These are phyloP conservation scores for Myrica gale DNA, from an alignment of 306 rosid species.

Conservation along the genomic window DNA sequence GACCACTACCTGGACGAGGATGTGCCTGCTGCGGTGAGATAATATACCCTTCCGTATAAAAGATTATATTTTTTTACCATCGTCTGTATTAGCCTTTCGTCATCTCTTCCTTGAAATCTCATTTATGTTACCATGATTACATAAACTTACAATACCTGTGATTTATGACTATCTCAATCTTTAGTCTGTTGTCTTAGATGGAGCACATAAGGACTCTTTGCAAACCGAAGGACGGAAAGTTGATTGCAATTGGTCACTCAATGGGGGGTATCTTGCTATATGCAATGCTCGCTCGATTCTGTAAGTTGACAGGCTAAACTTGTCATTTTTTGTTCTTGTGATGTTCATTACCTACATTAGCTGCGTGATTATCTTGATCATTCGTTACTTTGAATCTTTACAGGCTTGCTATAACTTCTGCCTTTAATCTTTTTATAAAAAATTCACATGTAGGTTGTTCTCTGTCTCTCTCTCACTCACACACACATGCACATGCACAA, in stretches of 20 bases:
- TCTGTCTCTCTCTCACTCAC: conserved; percentile 2
- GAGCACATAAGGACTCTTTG: conserved; percentile 69
- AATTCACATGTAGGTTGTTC: background rate
- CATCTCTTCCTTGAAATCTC: conserved; percentile 11
- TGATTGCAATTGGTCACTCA: conserved; percentile 87
- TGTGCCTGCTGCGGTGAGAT: conserved; percentile 84
- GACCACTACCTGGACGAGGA: conserved; percentile 87
- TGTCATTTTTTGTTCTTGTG: conserved; percentile 15
- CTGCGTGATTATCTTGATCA: background rate
- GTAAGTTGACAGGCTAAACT: conserved; percentile 48
- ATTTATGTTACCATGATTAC: background rate
- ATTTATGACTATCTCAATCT: conserved; percentile 18
- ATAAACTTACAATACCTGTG: conserved; percentile 9
- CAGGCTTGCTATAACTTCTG: background rate
- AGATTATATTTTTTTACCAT: background rate
- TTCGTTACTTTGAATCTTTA: background rate
- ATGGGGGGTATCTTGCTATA: conserved; percentile 96
- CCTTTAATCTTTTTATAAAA: background rate
- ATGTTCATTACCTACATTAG: conserved; percentile 11
- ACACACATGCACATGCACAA: rapidly evolving
- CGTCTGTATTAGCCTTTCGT: background rate
- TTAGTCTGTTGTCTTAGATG: conserved; percentile 46
- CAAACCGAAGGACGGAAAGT: conserved; percentile 73
- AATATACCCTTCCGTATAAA: conserved; percentile 39
- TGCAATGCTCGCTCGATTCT: conserved; percentile 61